These are phyloP conservation scores for Lodderomyces margitis DNA, from an alignment of 1,139 yeast species.

Conservation along the genomic window DNA sequence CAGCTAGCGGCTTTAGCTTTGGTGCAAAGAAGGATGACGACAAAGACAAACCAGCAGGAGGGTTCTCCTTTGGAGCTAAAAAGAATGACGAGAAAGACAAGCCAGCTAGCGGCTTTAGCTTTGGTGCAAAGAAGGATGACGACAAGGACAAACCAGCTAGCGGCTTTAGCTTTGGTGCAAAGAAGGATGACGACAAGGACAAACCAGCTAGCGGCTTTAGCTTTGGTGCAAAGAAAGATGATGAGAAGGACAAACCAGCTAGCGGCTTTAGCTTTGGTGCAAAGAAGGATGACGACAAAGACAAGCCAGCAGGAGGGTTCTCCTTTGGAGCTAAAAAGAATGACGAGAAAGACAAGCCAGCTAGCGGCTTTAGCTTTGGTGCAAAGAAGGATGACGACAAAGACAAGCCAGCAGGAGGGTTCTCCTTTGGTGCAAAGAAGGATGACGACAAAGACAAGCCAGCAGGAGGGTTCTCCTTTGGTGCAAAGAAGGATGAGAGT, in stretches of 20 bases:
- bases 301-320: slow-evolving; percentile 12
- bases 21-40: slow-evolving; percentile 28
- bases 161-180: slow-evolving; percentile 25
- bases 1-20: slow-evolving; percentile 19
- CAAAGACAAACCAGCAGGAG: slow-evolving; percentile 17
- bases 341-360: slow-evolving; percentile 6
- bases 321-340: slow-evolving; percentile 23
- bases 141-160: slow-evolving; percentile 19
- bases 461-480: slow-evolving; percentile 22
- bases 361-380: slow-evolving; percentile 20
- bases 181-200: slow-evolving; percentile 20
- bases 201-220: slow-evolving; percentile 12
- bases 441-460: slow-evolving; percentile 19
- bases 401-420: slow-evolving; percentile 19
- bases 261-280: slow-evolving; percentile 13
- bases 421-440: slow-evolving; percentile 25
- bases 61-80: slow-evolving; percentile 26
- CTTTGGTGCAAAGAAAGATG: slow-evolving; percentile 26
- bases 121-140: slow-evolving; percentile 25
- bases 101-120: slow-evolving; percentile 20
- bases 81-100: slow-evolving; percentile 20
- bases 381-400: slow-evolving; percentile 21
- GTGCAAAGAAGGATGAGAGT: slow-evolving; percentile 22
- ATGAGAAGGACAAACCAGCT: slow-evolving; percentile 20
- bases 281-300: slow-evolving; percentile 18